Conservation (phyloP, 2,329 filamentous ascomycete genomes). For the Colletotrichum costaricense region DNA sequence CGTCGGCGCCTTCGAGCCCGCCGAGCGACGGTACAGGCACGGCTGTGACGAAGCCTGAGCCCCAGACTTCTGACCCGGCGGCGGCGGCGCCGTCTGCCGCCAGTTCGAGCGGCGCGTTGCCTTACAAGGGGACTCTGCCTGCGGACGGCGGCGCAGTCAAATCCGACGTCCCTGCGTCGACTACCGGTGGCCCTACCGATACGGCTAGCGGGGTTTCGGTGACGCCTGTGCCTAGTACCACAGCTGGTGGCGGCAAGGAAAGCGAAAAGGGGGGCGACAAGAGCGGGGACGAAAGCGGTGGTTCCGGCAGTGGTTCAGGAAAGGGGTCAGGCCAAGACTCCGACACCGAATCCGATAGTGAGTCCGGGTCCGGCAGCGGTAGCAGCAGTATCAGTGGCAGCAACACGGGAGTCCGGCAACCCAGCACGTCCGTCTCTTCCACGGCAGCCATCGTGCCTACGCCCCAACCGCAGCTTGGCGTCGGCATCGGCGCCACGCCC, state of each 20-base stretch:
- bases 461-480: slow-evolving; percentile 4
- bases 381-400: background rate
- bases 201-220: background rate
- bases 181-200: background rate
- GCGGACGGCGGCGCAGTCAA: background rate
- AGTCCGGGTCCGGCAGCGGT: background rate
- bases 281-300: background rate
- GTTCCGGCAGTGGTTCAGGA: background rate
- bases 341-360: background rate
- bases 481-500: background rate
- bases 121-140: background rate
- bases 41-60: background rate
- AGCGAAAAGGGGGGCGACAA: background rate
- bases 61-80: background rate
- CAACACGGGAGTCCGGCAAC: background rate
- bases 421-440: background rate
- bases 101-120: background rate
- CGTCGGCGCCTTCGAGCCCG: background rate
- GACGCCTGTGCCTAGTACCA: background rate
- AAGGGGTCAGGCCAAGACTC: background rate
- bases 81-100: background rate
- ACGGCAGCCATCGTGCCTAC: background rate
- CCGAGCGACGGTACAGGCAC: background rate
- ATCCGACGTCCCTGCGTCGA: background rate
- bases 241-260: background rate